Evolutionary conservation across 2,329 filamentous ascomycete species (phyloP), one percentile per base, ranked within the genome.

Genomic region (Stachybotrys chlorohalonatus): DNA sequence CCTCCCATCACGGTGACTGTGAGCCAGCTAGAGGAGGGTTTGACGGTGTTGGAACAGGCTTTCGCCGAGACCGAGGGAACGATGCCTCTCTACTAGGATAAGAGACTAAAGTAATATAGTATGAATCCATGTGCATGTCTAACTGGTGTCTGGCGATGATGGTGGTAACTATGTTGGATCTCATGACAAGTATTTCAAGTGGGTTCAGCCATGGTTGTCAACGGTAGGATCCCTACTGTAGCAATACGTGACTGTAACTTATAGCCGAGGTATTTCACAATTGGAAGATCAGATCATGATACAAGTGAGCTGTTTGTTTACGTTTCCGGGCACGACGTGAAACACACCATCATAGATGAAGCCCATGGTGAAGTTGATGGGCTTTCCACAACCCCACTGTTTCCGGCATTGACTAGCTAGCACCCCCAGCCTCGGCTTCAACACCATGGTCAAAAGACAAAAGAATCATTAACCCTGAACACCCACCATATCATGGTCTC

Each of bases 1-100:
- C 82, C 81, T 30, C 82, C 83, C 0, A 79, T 86, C 47, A 83
- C 79, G 0, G 77, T 84, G 8, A 75, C 75, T 0, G 71, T 71
- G 31, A 70, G 75, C 50, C 70, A 82, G 65, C 64, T 83, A 49
- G 67, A 76, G 16, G 68, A 74, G 46, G 82, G 81, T 0, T 60
- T 86, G 55, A 60, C 55, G 2, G 78, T 86, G 49, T 70, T 86
- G 56, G 82, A 86, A 60, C 68, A 78, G 60, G 80, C 81, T 1
- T 79, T 85, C 51, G 63, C 62, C 31, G 62, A 63, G 45, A 70
- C 65, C 8, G 60, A 63, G 45, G 69, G 65, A 3, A 64, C 63
- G 8, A 56, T 66, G 57, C 65, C 67, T 30, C 52, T 70, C 16
- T 65, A 66, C 54, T 63, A 62, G 50, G 7, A 42, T 9, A 48